Base-by-base conservation (phyloP, 1,139 yeast species). In the Yarrowia galli region DNA sequence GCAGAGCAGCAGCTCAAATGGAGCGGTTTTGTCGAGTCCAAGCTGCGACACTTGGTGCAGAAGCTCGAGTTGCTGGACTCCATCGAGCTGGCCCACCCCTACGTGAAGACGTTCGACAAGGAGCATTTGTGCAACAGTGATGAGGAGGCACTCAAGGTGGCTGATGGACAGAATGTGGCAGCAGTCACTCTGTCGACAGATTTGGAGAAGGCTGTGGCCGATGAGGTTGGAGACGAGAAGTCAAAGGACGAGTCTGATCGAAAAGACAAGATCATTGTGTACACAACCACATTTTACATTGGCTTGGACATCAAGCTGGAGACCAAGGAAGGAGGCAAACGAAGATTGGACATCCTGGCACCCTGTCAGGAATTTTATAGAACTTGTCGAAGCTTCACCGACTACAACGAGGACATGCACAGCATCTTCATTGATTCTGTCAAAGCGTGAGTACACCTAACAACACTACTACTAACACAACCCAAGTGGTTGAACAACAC, bases 21-120 rank as follows among this genome's bases (percentile, higher is more conserved):
- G 95, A 87, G 91, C 71, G 99, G 99, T 16, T 81, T 93, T 81
- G 96, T 95, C 10, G 98, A 95, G 77, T 89, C 97, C 73, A 92
- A 89, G 77, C 78, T 95, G 65, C 85, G 99, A 72, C 80, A 89
- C 61, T 79, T 95, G 64, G 96, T 95, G 36, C 89, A 85, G 73
- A 95, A 92, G 75, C 82, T 95, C 65, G 99, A 95, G 76, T 81
- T 85, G 3, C 80, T 87, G 12, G 88, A 86, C 5, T 96, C 96
- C 0, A 85, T 96, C 36, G 87, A 83, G 66, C 72, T 91, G 43
- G 98, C 98, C 0, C 98, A 93, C 78, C 99, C 99, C 0, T 95
- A 86, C 77, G 89, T 90, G 43, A 91, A 92, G 74, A 87, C 89
- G 4, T 89, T 92, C 75, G 88, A 84, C 67, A 82, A 85, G 68